Evolutionary conservation across 1,139 yeast species (phyloP), one percentile per base, ranked within the genome.

Genomic region (Yarrowia galli): DNA sequence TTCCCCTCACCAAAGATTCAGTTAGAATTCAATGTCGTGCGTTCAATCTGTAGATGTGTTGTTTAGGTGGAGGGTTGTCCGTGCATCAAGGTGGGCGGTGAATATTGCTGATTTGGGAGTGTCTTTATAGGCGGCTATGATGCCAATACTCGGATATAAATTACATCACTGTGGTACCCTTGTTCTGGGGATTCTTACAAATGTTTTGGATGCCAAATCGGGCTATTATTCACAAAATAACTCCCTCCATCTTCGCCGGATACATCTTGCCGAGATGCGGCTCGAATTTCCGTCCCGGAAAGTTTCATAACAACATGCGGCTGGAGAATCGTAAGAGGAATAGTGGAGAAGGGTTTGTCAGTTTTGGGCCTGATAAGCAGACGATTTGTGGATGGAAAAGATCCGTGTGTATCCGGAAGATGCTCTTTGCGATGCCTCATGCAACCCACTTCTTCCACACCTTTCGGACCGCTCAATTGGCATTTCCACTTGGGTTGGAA

Each of bases 321-420:
- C 40, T 18, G 23, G n/a, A 18, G 13, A 10, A 12, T 7, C 25
- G 22, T 12, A 18, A 18, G 20, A 18, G 43, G 40, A 2, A 35
- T 8, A 3, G 3, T 35, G 58, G 58, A 22, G 10, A 51, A 36
- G 58, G 58, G 42, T 35, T 51, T 51, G 15, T 15, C 42, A 2
- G 9, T 35, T 35, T 20, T 20, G 40, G 28, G 42, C 12, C 28
- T 15, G 18, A 35, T 51, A 35, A 8, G 25, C 13, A 13, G 18
- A 13, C 2, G 6, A 15, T n/a, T 10, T 15, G 7, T 2, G 9
- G 15, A 13, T 25, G 40, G 7, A 20, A 51, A 51, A 51, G 28
- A 13, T 51, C 58, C 58, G 58, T 51, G 42, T 51, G 58, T 51
- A 51, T 51, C 58, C 58, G 58, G 43, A 35, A 51, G 58, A 51